Evolutionary conservation across 352 stramenopile genomes (phyloP), one percentile per base, ranked within the genome.

Genomic region (Phytophthora kernoviae): DNA sequence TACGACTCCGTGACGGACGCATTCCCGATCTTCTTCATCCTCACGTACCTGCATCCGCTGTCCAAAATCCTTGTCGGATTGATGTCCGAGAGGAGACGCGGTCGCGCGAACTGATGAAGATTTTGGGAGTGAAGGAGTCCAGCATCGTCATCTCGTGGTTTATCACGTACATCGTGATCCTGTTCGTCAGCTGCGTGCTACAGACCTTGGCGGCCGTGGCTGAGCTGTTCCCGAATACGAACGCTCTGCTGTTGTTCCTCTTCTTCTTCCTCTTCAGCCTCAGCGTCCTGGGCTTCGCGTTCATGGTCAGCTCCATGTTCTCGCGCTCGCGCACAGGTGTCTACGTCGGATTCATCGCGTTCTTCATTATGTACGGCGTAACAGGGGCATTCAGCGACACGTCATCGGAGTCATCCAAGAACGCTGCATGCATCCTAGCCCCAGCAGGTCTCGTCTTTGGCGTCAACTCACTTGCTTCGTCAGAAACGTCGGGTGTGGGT

Each of bases 371-470:
- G 45, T 66, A 74, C 66, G 54, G 54, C 34, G 61, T 69, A 26
- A 55, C 45, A 3, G 45, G 45, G 14, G 60, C 46, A 5, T 96
- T 96, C 56, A 90, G 70, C 9, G 72, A 77, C 27, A 73, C 48
- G 5, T 66, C 79, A 1, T 62, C 60, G 2, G 73, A 84, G 40
- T 41, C 56, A 33, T 70, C 62, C 36, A 62, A 66, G 63, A 48
- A 58, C 63, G 36, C 74, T 58, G 41, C 58, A 37, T 91, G 70
- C 32, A 17, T 96, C 11, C 51, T 94, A 0, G 67, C 84, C 27
- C 56, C 64, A 44, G 45, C 70, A 33, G 53, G 62, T 72, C 21
- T 70, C 41, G 41, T 59, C 56, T 61, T 65, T 32, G 87, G 84
- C 2, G 62, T 90, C 39, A 72, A 74, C 24, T 84, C 79, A 15